phyloP scores from a whole-genome alignment of 148 eudicot species.

The Drosera capensis region DNA sequence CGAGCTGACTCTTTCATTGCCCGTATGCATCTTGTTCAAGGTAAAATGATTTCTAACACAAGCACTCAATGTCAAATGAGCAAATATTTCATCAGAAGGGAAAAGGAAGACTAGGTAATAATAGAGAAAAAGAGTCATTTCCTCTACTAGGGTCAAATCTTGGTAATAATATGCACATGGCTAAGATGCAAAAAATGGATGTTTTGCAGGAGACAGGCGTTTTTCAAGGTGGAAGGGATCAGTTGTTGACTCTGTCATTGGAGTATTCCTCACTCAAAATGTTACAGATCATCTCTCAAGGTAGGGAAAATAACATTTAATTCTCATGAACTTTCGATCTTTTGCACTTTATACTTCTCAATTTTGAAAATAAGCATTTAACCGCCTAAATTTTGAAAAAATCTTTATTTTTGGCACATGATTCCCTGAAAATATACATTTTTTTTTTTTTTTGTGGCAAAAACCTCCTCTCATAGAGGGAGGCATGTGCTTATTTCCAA shows the following conservation, averaged over 20 bases:
- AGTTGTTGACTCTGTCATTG: conserved; percentile 29
- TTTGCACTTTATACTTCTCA: too few relatives aligned
- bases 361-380: too few relatives aligned
- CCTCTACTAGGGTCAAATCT: not conserved
- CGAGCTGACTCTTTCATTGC: conserved; percentile 63
- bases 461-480: too few relatives aligned
- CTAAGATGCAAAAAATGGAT: conserved; percentile 3
- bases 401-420: too few relatives aligned
- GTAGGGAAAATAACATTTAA: conserved; percentile 11
- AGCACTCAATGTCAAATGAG: too few relatives aligned
- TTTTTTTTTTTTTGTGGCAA: too few relatives aligned
- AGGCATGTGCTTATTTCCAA: too few relatives aligned
- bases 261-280: conserved; percentile 24
- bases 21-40: conserved; percentile 80
- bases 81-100: too few relatives aligned
- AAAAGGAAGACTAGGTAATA: too few relatives aligned
- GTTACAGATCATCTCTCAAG: conserved; percentile 21
- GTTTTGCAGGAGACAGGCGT: conserved; percentile 15
- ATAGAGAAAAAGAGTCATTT: not conserved
- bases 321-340: too few relatives aligned
- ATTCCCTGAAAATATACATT: too few relatives aligned
- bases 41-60: conserved; percentile 10
- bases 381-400: too few relatives aligned
- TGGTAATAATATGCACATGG: not conserved
- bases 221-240: conserved; percentile 30